These are phyloP conservation scores for Lentinula detonsa DNA, from an alignment of 768 basidiomycete species.

Conservation along the genomic window DNA sequence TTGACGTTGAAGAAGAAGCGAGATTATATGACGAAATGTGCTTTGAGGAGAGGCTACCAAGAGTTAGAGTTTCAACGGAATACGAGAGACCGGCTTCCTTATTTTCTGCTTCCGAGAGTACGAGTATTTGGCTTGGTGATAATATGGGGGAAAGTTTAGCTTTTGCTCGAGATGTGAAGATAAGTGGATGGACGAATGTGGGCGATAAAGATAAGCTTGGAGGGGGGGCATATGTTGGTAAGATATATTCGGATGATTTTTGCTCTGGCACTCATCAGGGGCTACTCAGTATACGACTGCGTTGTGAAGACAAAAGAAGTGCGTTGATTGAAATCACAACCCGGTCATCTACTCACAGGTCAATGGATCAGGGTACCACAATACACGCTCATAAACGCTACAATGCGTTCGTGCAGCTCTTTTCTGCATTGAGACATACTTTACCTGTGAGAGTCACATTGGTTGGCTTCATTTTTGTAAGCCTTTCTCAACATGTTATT, in stretches of 20 bases:
- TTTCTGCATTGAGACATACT: conserved; percentile 37
- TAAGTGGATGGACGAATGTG: conserved; percentile 68
- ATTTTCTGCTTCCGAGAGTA: conserved; percentile 39
- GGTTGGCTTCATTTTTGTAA: background rate
- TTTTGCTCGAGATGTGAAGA: conserved; percentile 61
- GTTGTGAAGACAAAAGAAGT: conserved; percentile 62
- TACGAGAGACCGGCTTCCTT: conserved; percentile 29
- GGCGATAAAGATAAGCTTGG: conserved; percentile 52
- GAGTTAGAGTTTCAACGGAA: background rate
- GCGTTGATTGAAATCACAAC: background rate
- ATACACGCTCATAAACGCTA: conserved; percentile 68
- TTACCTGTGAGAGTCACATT: conserved; percentile 39
- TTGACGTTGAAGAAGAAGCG: conserved; percentile 66
- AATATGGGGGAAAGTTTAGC: conserved; percentile 45
- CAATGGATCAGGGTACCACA: conserved; percentile 39
- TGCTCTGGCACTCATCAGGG: background rate
- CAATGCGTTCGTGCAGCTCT: conserved; percentile 55
- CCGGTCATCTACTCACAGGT: conserved; percentile 3
- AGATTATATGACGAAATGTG: conserved; percentile 61
- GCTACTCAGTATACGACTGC: conserved; percentile 55
- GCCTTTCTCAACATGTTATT: conserved; percentile 6
- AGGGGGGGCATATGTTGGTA: conserved; percentile 57
- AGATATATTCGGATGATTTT: conserved; percentile 14
- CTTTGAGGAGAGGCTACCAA: conserved; percentile 26
- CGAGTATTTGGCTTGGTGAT: conserved; percentile 62